These are phyloP conservation scores for Dioscorea dumetorum DNA, from an alignment of 106 monocot species.

Conservation along the genomic window DNA sequence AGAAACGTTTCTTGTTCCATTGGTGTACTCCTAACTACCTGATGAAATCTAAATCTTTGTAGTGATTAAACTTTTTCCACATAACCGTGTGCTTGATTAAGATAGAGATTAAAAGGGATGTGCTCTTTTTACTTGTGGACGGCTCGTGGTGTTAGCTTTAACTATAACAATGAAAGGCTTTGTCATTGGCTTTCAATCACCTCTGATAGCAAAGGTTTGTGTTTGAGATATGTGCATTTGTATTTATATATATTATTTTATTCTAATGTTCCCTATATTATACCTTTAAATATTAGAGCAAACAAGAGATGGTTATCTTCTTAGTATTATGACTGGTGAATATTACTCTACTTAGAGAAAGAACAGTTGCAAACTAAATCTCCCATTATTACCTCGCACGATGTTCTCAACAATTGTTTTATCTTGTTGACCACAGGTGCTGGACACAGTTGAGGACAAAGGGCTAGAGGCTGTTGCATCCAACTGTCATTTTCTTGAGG, in stretches of 20 bases:
- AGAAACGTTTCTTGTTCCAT: too few relatives aligned
- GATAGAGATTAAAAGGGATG: neutral
- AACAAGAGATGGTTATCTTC: too few relatives aligned
- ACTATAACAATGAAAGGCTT: neutral
- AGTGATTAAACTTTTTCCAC: neutral
- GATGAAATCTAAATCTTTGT: neutral
- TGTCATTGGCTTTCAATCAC: neutral
- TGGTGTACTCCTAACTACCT: neutral
- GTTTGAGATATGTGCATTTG: too few relatives aligned
- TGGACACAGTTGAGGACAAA: constrained; percentile 29
- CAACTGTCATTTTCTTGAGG: constrained; percentile 21
- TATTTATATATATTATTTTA: too few relatives aligned
- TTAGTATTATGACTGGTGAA: too few relatives aligned
- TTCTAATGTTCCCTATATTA: too few relatives aligned
- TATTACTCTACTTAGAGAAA: too few relatives aligned
- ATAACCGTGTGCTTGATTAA: neutral
- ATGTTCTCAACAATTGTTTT: too few relatives aligned
- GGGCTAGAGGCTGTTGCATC: constrained; percentile 28
- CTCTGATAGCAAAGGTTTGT: neutral
- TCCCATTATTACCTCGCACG: too few relatives aligned
- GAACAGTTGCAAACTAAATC: too few relatives aligned
- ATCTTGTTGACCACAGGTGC: constrained; percentile 13
- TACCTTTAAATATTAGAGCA: too few relatives aligned
- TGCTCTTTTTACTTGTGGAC: neutral
- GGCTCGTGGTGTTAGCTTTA: neutral